A percentile compares a stretch with the other conserved stretches of the same genome.
Conservation (phyloP, 441 rosid species). For the Mallotus japonicus region DNA sequence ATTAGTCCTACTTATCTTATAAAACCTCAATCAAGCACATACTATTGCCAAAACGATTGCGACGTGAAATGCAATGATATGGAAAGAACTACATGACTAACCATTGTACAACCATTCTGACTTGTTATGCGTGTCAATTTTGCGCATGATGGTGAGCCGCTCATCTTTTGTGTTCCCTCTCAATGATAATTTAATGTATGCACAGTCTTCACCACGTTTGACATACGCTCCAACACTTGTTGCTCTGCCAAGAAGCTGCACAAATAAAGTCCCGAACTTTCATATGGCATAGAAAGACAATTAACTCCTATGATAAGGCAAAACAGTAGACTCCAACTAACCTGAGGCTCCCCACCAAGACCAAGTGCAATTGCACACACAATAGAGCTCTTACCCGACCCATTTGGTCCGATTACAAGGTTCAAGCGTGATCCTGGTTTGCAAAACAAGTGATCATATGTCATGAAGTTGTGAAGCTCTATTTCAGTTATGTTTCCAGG, state of each 20-base stretch:
- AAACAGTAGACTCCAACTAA: constrained; percentile 31
- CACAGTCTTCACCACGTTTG: constrained; percentile 86
- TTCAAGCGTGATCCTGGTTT: constrained; percentile 86
- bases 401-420: constrained; percentile 96
- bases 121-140: constrained; percentile 81
- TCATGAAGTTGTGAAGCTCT: constrained; percentile 92
- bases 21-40: constrained; percentile 3
- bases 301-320: constrained; percentile 17
- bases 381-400: constrained; percentile 95
- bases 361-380: constrained; percentile 97
- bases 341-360: constrained; percentile 94
- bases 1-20: background rate
- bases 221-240: constrained; percentile 85
- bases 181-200: constrained; percentile 66
- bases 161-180: constrained; percentile 63
- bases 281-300: constrained; percentile 13
- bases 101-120: constrained; percentile 93
- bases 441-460: constrained; percentile 68
- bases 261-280: constrained; percentile 18
- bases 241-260: constrained; percentile 93
- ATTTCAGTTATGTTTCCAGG: constrained; percentile 85
- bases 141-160: constrained; percentile 53
- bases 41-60: constrained; percentile 6
- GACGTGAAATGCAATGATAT: constrained; percentile 15
- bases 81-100: constrained; percentile 30